Base-by-base conservation (phyloP, 805 yeast species). In the Candida sakaeoensis region DNA sequence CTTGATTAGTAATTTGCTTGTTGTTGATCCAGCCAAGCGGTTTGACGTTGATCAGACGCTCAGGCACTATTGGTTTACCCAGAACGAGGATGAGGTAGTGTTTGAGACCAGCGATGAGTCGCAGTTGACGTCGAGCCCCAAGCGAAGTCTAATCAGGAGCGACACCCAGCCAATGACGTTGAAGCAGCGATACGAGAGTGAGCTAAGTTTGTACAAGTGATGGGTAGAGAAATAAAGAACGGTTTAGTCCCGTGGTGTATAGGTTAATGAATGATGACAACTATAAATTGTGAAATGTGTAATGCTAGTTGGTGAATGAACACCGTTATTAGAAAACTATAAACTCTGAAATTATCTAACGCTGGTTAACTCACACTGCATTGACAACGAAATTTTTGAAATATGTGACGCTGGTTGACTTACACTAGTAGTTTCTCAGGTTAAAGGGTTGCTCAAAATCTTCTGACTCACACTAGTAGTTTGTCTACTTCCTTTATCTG, bases 1-100 rank as follows among this genome's bases (percentile, higher is more conserved):
- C 54, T 60, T 85, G 42, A 81, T 85, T 4, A 70, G 85, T 4
- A 70, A 75, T 43, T 60, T 85, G 36, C 57, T 85, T 33, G 75
- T 80, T 10, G 77, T 79, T 8, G 70, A 75, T 43, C 73, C 80
- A 0, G 45, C 45, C n/a, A 58, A 65, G 25, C 55, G 83, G 38
- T 60, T 59, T 31, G 68, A 68, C 33, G 68, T 72, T 8, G 44
- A 49, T 2, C 63, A 65, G 34, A 62, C 77, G 1, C 41, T 58
- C 7, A 41, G 47, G 1, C 82, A 77, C 51, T 53, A 45, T 9
- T 77, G 82, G 82, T 64, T 76, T 41, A 37, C 27, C 2, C 62
- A 58, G 14, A 5, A 24, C 2, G 40, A 43, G 8, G 24, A 30
- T 21, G 44, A n/a, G n/a, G n/a, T n/a, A n/a, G n/a, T n/a, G n/a